Base-by-base conservation (phyloP, 352 stramenopile genomes). In the Pythium phragmitis region DNA sequence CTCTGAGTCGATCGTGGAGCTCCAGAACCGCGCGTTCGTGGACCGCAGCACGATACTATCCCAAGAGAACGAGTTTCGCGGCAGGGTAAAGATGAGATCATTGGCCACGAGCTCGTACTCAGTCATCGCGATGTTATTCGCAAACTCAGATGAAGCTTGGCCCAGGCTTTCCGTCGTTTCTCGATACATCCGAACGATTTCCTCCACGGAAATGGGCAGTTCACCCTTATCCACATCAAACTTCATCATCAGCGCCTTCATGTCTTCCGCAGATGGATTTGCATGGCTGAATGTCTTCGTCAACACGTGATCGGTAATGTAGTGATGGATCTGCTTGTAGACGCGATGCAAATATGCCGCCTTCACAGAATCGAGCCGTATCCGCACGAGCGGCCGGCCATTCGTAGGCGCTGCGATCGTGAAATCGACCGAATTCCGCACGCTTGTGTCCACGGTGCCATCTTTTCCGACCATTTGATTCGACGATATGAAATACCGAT, bases 301-400 rank as follows among this genome's bases (percentile, higher is more conserved):
- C 17, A 60, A 13, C 11, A 92, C 21, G 47, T 92, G 79, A 47
- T 94, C 85, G 47, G 71, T 48, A 19, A 92, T 28, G 55, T 87
- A 94, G 57, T 94, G 83, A 16, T 90, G 72, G 43, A 92, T 89
- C 61, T 96, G 87, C 56, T 96, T 96, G 73, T 89, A 91, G 36
- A 96, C 79, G 34, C 87, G 84, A 66, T 94, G 87, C 28, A 96
- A 69, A 48, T 96, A 94, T 43, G 84, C 72, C n/a, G 91, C 65
- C 55, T 83, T 89, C 9, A 94, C 79, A 2, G 87, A 91, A 56
- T 96, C 87, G 23, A 96, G 68, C 4, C 85, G 84, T 53, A 80
- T 51, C 33, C 69, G 43, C 3, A 70, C 50, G 9, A 60, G 4
- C 6, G 48, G 37, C 16, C 13, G 23, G 7, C 39, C 58, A 45